phyloP scores from a whole-genome alignment of 78 protist genomes.

The Pigoraptor vietnamica region DNA sequence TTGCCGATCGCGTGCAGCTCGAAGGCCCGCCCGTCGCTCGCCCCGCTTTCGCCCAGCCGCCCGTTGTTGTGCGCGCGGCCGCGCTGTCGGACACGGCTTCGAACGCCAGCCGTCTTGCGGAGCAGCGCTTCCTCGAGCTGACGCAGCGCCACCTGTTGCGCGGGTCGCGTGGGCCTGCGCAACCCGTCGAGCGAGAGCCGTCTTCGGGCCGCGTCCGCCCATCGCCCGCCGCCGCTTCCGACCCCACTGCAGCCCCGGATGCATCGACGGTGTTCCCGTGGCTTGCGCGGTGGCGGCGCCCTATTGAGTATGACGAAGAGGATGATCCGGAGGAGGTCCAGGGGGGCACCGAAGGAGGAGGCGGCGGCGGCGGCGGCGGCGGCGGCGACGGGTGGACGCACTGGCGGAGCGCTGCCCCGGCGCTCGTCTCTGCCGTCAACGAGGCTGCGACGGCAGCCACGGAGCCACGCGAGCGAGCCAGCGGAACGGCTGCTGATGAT shows the following conservation, averaged over 20 bases:
- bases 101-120: background rate
- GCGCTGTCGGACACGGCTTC: background rate
- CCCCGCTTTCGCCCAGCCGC: background rate
- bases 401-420: background rate
- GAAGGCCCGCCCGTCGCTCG: no score
- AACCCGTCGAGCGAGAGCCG: background rate
- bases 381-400: background rate
- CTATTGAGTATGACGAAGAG: background rate
- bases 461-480: no score
- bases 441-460: no score
- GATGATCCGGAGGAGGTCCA: background rate
- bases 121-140: background rate
- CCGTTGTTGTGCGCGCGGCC: background rate
- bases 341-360: background rate
- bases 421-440: no score
- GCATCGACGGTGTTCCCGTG: background rate
- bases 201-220: background rate
- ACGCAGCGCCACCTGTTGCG: background rate
- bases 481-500: no score
- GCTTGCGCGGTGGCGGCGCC: background rate
- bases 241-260: no score
- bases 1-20: background rate
- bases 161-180: background rate
- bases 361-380: background rate
- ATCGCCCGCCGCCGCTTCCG: background rate